phyloP scores from a whole-genome alignment of 1,284 basidiomycete species.

The Thecaphora thlaspeos region DNA sequence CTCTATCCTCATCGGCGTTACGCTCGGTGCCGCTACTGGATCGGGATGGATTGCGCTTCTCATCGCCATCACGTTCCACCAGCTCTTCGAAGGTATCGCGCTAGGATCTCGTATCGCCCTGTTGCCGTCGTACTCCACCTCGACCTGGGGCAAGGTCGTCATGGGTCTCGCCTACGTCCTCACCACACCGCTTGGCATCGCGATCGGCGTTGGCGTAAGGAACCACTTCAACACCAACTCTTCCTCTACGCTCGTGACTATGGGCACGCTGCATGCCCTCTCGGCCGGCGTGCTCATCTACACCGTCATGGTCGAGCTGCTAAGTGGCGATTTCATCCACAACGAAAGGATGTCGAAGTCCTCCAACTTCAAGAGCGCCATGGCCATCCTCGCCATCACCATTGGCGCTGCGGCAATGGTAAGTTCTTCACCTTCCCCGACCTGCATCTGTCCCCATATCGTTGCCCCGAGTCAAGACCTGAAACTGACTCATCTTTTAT shows the following conservation, averaged over 20 bases:
- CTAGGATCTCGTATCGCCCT: conserved; percentile 45
- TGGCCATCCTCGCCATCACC: conserved; percentile 19
- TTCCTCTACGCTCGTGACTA: conserved; percentile 73
- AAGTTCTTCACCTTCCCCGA: no score
- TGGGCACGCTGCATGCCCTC: conserved; percentile 78
- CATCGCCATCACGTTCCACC: conserved; percentile 55
- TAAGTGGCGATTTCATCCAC: conserved; percentile 29
- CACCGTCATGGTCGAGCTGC: conserved; percentile 82
- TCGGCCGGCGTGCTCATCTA: conserved; percentile 87
- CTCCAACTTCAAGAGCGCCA: conserved; percentile 5
- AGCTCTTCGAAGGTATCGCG: conserved; percentile 31
- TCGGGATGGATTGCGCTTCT: conserved; percentile 47
- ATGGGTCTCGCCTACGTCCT: conserved; percentile 45
- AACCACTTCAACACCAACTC: conserved; percentile 77
- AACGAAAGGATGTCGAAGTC: conserved; percentile 15
- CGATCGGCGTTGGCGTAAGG: conserved; percentile 76
- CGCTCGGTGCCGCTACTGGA: conserved; percentile 50
- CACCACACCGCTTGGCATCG: conserved; percentile 63
- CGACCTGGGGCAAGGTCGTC: conserved; percentile 18
- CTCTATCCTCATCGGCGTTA: conserved; percentile 53
- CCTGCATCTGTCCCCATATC: no score
- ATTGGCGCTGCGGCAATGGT: conserved; percentile 21
- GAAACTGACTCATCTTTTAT: no score
- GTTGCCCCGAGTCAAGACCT: no score
- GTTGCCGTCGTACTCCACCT: conserved; percentile 13